A percentile compares a stretch with the other conserved stretches of the same genome.
Conservation (phyloP, 495 filamentous ascomycete species). For the Talaromyces liani region DNA sequence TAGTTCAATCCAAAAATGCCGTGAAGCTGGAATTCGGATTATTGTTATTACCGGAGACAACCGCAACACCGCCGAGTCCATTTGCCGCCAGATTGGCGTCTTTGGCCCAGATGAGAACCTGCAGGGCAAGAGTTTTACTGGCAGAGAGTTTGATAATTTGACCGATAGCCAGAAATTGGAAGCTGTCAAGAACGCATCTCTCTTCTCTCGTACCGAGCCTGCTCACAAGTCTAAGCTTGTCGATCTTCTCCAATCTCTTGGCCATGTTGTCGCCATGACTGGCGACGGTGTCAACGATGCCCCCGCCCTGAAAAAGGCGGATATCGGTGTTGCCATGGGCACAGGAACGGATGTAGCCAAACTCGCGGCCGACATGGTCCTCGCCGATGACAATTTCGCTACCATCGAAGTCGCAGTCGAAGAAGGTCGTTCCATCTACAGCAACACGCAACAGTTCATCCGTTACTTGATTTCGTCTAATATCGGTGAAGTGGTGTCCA, state of each 20-base stretch:
- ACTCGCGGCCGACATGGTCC: constrained; percentile 96
- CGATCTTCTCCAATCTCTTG: constrained; percentile 85
- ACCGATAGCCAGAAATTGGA: constrained; percentile 69
- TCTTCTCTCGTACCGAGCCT: constrained; percentile 98
- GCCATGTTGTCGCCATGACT: constrained; percentile 98
- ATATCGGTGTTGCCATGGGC: constrained; percentile 99
- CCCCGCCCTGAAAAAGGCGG: constrained; percentile 94
- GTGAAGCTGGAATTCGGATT: constrained; percentile 88
- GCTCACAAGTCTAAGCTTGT: constrained; percentile 93
- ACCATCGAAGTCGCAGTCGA: constrained; percentile 95
- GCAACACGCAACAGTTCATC: constrained; percentile 99
- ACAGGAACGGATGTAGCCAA: constrained; percentile 97
- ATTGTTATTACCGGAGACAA: constrained; percentile 99
- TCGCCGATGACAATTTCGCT: constrained; percentile 98
- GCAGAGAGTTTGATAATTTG: constrained; percentile 86
- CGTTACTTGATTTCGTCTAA: constrained; percentile 98
- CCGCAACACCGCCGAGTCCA: constrained; percentile 92
- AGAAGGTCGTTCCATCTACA: constrained; percentile 97
- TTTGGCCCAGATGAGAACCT: constrained; percentile 80
- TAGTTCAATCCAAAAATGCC: constrained; percentile 78
- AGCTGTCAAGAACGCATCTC: constrained; percentile 75
- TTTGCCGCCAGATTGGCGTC: constrained; percentile 94
- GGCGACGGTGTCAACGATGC: constrained; percentile 99
- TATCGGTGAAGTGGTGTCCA: constrained; percentile 98
- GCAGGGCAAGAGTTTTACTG: constrained; percentile 87